Conservation (phyloP, 257 asterid genomes). For the Solanum rostratum region DNA sequence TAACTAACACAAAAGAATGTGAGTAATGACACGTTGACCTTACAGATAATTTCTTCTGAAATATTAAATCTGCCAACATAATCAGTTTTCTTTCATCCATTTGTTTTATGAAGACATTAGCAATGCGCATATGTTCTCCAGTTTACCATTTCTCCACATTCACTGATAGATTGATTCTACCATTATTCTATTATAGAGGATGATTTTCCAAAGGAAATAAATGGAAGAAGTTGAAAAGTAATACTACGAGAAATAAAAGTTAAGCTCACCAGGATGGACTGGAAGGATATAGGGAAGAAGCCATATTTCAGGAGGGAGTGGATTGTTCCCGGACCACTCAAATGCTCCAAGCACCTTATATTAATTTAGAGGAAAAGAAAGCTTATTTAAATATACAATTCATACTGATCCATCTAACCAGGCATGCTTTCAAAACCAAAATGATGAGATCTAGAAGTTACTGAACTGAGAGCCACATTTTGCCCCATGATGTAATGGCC, state of each 20-base stretch:
- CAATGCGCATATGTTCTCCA: not conserved
- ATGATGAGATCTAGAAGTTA: constrained; percentile 12
- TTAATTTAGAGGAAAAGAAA: not conserved
- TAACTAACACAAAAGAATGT: not conserved
- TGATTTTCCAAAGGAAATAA: not conserved
- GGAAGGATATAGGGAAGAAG: constrained; percentile 79
- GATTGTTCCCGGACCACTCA: constrained; percentile 99
- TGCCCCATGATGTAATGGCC: constrained; percentile 95
- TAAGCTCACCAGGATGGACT: constrained; percentile 78
- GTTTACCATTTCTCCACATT: not conserved
- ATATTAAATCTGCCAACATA: not conserved
- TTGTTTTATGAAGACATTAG: not conserved
- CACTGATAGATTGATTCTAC: not conserved
- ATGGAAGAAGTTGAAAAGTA: not conserved
- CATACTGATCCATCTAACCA: not conserved
- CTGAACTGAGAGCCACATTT: constrained; percentile 97
- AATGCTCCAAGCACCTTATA: constrained; percentile 85
- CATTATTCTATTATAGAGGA: not conserved
- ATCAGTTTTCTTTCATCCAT: not conserved
- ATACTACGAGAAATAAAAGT: not conserved
- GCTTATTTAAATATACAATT: not conserved
- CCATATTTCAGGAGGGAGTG: constrained; percentile 99
- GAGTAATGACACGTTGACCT: not conserved
- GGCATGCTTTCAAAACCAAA: not conserved
- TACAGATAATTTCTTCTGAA: not conserved